These are phyloP conservation scores for Kappamyces sp. DNA, from an alignment of 192 early-diverging fungal genomes.

Conservation along the genomic window DNA sequence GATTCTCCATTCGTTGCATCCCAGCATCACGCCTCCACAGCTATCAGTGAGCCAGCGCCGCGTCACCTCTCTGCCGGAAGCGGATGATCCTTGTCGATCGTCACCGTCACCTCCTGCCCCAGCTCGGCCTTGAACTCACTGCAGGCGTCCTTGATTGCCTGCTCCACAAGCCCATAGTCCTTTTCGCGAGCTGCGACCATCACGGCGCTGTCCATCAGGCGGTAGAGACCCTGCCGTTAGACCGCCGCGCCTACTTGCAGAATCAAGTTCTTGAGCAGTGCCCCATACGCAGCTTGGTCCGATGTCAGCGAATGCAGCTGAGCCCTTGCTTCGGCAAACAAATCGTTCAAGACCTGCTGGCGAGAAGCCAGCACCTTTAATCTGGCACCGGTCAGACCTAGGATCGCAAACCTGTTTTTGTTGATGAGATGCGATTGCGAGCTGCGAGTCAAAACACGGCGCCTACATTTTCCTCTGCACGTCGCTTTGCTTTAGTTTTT, in stretches of 20 bases:
- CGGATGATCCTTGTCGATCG: conserved; percentile 52
- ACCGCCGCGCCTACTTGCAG: conserved; percentile 52
- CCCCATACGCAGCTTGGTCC: conserved; percentile 55
- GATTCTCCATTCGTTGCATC: conserved; percentile 71
- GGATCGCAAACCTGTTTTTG: conserved; percentile 52
- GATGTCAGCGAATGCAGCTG: conserved; percentile 54
- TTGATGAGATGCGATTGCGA: conserved; percentile 92
- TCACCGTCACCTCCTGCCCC: conserved; percentile 36
- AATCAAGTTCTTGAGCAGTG: conserved; percentile 64
- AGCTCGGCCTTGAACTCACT: conserved; percentile 54
- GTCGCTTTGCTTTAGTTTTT: conserved; percentile 97
- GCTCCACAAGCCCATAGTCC: conserved; percentile 60
- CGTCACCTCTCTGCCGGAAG: conserved; percentile 62
- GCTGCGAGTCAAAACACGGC: conserved; percentile 33
- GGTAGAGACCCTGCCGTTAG: conserved; percentile 59
- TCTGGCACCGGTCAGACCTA: conserved; percentile 26
- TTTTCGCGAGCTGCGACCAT: conserved; percentile 62
- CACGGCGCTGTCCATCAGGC: conserved; percentile 79
- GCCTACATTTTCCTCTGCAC: conserved; percentile 87
- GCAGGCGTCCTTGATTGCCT: conserved; percentile 44
- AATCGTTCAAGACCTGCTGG: conserved; percentile 76
- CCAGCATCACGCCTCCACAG: conserved; percentile 84
- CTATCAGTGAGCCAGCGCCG: conserved; percentile 27
- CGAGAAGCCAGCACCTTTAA: conserved; percentile 81
- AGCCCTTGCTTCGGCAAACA: conserved; percentile 66